phyloP scores from a whole-genome alignment of 1,284 basidiomycete genomes.

The Trichosporon inkin region DNA sequence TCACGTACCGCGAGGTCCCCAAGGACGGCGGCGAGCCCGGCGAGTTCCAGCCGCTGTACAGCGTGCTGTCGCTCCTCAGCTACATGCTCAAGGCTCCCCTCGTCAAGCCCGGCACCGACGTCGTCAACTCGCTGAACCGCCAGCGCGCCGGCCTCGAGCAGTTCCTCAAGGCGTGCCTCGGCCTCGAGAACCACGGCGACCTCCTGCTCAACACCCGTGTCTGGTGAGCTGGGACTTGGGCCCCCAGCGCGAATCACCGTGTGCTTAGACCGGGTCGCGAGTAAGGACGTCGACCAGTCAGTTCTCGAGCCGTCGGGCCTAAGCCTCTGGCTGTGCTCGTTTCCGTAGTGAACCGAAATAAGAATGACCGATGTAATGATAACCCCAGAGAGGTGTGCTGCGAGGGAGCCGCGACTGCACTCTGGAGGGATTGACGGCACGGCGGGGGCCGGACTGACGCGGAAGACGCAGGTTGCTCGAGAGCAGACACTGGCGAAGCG shows the following conservation, averaged over 20 bases:
- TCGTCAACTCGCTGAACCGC: constrained; percentile 91
- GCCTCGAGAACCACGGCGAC: constrained; percentile 75
- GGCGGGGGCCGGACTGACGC: no score
- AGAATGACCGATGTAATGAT: constrained; percentile 7
- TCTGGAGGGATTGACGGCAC: no score
- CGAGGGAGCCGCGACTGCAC: neutral
- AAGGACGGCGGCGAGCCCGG: constrained; percentile 42
- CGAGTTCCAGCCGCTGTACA: constrained; percentile 76
- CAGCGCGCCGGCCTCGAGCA: constrained; percentile 91
- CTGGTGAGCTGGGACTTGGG: constrained; percentile 57
- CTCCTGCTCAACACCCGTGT: constrained; percentile 79
- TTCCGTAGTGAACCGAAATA: neutral
- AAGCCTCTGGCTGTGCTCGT: no score
- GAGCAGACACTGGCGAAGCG: no score
- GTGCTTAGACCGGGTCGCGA: constrained; percentile 1
- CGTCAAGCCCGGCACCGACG: constrained; percentile 90
- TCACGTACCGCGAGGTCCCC: constrained; percentile 70
- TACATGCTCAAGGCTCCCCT: constrained; percentile 98
- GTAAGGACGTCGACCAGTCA: no score
- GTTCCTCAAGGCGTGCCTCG: constrained; percentile 68
- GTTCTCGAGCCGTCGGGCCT: neutral
- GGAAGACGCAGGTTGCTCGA: no score
- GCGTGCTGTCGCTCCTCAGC: constrained; percentile 79
- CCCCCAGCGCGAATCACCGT: constrained; percentile 6
- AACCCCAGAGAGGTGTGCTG: neutral